These are phyloP conservation scores for Phytophthora agathidicida DNA, from an alignment of 352 stramenopile species.

Conservation along the genomic window DNA sequence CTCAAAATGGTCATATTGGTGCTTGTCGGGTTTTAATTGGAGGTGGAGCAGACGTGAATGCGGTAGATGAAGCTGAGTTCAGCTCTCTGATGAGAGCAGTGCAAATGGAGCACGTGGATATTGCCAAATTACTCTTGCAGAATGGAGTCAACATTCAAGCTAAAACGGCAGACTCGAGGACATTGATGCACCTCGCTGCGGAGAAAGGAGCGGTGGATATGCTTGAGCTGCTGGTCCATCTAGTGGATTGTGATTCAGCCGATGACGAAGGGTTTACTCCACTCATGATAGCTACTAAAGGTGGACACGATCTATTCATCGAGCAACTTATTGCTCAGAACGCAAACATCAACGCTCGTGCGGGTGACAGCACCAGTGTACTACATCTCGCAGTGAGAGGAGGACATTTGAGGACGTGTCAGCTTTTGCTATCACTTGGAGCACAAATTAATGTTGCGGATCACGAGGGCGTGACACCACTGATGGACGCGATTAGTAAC, in stretches of 20 bases:
- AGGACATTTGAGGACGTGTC: not conserved
- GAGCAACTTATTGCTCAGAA: not conserved
- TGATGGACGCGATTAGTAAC: not conserved
- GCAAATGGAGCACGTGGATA: not conserved
- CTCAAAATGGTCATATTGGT: not conserved
- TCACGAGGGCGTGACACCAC: not conserved
- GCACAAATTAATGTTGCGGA: not conserved
- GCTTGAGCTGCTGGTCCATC: too few relatives aligned
- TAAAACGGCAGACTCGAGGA: too few relatives aligned
- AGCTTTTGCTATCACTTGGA: not conserved
- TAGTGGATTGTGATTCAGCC: not conserved
- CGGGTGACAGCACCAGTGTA: not conserved
- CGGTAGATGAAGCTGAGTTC: not conserved
- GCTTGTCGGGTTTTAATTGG: not conserved
- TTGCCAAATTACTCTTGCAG: not conserved
- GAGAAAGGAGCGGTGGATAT: too few relatives aligned
- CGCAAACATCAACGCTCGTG: not conserved
- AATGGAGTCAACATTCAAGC: not conserved
- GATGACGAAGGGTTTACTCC: not conserved
- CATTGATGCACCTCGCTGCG: too few relatives aligned
- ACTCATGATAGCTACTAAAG: not conserved
- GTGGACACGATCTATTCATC: not conserved
- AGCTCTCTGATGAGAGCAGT: not conserved
- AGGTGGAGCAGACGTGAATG: slow-evolving; percentile 6
- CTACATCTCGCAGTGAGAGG: not conserved